phyloP scores from a whole-genome alignment of 352 stramenopile genomes.

The Pythium dissimile region DNA sequence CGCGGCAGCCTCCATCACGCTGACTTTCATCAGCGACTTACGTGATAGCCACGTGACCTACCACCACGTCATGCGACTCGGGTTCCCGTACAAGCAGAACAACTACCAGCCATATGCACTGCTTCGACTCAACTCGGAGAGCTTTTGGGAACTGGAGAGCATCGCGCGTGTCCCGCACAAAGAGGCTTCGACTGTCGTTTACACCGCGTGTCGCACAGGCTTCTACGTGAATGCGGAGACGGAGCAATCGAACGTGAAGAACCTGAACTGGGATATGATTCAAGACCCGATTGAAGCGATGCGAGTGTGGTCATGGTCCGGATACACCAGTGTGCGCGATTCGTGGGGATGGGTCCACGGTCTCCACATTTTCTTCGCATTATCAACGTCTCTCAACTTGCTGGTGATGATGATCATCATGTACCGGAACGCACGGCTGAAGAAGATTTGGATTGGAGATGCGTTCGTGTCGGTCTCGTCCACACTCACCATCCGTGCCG shows the following conservation, averaged over 20 bases:
- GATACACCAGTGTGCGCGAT: slow-evolving; percentile 24
- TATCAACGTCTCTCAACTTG: neutral
- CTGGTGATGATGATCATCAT: slow-evolving; percentile 25
- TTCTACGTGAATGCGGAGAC: slow-evolving; percentile 11
- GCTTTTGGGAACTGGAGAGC: slow-evolving; percentile 14
- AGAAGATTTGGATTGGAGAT: slow-evolving; percentile 18
- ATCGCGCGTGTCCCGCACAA: neutral
- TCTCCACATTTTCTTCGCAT: slow-evolving; percentile 39
- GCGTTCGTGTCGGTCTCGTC: slow-evolving; percentile 26
- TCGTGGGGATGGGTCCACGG: slow-evolving; percentile 50
- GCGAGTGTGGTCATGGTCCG: slow-evolving; percentile 15
- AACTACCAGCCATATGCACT: slow-evolving; percentile 12
- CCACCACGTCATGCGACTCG: slow-evolving; percentile 13
- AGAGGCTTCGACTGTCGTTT: neutral
- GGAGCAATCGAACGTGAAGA: slow-evolving; percentile 16
- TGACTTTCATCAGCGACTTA: slow-evolving; percentile 22
- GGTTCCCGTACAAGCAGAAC: slow-evolving; percentile 12
- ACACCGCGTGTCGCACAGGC: neutral
- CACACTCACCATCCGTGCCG: slow-evolving; percentile 28
- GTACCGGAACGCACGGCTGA: slow-evolving; percentile 3
- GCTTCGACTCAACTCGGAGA: neutral
- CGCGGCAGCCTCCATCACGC: neutral
- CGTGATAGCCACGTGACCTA: neutral
- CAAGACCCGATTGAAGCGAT: neutral
- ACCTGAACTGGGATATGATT: neutral